Percentiles rank a stretch among this genome's conserved stretches.
These are phyloP conservation scores for Dorcoceras hygrometricum DNA, from an alignment of 257 asterid species.

Conservation along the genomic window DNA sequence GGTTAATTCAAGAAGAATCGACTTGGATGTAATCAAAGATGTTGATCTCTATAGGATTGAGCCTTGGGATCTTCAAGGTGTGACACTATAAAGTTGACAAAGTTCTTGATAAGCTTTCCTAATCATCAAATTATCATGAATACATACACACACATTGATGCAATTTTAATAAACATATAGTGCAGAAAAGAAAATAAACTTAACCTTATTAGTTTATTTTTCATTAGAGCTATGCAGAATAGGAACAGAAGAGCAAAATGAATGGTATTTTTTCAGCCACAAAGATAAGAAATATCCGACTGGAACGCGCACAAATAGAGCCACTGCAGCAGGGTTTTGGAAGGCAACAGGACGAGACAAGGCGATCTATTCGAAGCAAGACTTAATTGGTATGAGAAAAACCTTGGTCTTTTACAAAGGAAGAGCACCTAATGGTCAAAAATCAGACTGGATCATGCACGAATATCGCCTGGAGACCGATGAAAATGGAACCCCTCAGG, in stretches of 20 bases:
- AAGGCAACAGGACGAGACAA: constrained; percentile 94
- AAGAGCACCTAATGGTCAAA: constrained; percentile 90
- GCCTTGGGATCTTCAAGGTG: constrained; percentile 99
- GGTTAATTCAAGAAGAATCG: constrained; percentile 51
- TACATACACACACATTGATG: too few relatives aligned
- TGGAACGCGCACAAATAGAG: constrained; percentile 87
- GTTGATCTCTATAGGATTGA: constrained; percentile 91
- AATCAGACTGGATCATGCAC: constrained; percentile 95
- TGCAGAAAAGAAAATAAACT: neutral
- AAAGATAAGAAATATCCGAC: constrained; percentile 93
- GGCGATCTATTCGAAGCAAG: constrained; percentile 76
- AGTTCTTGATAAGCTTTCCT: neutral
- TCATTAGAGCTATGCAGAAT: constrained; percentile 73
- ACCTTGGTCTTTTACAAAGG: constrained; percentile 86
- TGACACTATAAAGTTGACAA: neutral
- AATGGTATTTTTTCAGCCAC: constrained; percentile 94
- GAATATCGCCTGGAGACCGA: constrained; percentile 84
- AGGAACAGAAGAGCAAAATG: constrained; percentile 77
- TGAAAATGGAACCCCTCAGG: constrained; percentile 82
- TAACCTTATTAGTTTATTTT: constrained; percentile 14
- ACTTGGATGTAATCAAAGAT: constrained; percentile 78
- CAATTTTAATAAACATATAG: neutral
- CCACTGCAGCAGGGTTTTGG: constrained; percentile 93
- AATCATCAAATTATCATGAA: too few relatives aligned
- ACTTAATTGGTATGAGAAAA: constrained; percentile 84